Conservation (phyloP, 768 basidiomycete genomes). For the Rhodotorula paludigena region DNA sequence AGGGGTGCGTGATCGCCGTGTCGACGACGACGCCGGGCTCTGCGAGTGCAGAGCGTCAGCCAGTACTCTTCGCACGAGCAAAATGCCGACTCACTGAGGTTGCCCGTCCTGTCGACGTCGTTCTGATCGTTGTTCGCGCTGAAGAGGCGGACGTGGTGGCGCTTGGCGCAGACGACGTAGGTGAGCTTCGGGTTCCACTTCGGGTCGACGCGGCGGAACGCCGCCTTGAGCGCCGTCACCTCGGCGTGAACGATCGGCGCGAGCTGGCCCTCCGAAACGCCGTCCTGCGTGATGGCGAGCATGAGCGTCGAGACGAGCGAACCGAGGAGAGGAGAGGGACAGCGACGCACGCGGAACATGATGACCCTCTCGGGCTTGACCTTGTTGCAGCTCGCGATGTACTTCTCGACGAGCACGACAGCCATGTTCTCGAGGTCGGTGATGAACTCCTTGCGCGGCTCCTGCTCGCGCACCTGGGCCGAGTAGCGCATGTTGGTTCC, state of each 20-base stretch:
- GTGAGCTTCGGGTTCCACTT: conserved; percentile 29
- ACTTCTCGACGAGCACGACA: conserved; percentile 1
- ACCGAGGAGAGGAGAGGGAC: background rate
- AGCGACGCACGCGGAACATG: conserved; percentile 7
- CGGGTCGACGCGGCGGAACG: conserved; percentile 19
- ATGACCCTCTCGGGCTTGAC: conserved; percentile 20
- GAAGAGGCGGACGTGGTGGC: conserved; percentile 35
- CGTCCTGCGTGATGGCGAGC: background rate
- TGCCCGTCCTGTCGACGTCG: conserved; percentile 31
- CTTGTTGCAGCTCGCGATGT: background rate
- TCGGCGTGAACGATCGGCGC: conserved; percentile 25
- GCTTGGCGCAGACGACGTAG: conserved; percentile 37
- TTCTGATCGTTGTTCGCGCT: conserved; percentile 6
- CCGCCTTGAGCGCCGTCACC: conserved; percentile 23
- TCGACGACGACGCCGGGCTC: conserved; percentile 35
- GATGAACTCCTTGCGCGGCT: conserved; percentile 25
- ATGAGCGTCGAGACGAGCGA: background rate
- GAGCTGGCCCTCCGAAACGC: conserved; percentile 33
- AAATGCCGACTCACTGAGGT: conserved; percentile 9
- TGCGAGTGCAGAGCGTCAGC: background rate
- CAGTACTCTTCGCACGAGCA: background rate
- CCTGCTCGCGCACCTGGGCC: conserved; percentile 32
- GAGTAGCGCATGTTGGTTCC: conserved; percentile 4
- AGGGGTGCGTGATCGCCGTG: conserved; percentile 16
- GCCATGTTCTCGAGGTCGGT: conserved; percentile 27